phyloP scores from a whole-genome alignment of 1,139 yeast genomes.

The Geotrichum fermentans region DNA sequence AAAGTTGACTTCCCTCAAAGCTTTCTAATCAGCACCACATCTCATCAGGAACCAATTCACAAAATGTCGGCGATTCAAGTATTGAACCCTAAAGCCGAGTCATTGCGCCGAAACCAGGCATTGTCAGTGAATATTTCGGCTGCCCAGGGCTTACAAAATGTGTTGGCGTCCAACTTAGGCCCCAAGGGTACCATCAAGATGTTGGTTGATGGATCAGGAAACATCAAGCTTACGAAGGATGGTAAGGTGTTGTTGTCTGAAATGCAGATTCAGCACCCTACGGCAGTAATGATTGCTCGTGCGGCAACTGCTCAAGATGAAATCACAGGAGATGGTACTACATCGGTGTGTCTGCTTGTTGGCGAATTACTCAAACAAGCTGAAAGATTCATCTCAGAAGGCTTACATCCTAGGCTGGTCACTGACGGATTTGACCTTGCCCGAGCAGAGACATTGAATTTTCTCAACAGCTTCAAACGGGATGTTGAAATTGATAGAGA shows the following conservation, averaged over 20 bases:
- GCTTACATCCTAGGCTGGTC: constrained; percentile 90
- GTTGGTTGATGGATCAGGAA: constrained; percentile 95
- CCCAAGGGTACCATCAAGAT: constrained; percentile 96
- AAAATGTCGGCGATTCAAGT: constrained; percentile 55
- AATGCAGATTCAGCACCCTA: constrained; percentile 99
- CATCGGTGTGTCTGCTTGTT: constrained; percentile 90
- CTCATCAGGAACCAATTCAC: too few species aligned
- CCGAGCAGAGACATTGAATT: constrained; percentile 65
- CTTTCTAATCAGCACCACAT: too few species aligned
- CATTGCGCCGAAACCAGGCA: constrained; percentile 89
- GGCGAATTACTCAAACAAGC: constrained; percentile 95
- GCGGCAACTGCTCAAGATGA: constrained; percentile 99
- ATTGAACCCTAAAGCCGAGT: constrained; percentile 94
- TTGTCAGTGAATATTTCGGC: constrained; percentile 91
- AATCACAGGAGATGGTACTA: constrained; percentile 98
- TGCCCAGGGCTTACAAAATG: constrained; percentile 94
- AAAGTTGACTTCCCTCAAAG: too few species aligned
- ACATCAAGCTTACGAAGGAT: constrained; percentile 91
- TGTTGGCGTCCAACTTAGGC: constrained; percentile 84
- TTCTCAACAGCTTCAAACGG: constrained; percentile 56
- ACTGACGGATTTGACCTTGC: constrained; percentile 95
- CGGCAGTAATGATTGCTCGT: constrained; percentile 95
- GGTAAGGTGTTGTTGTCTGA: constrained; percentile 91
- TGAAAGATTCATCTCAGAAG: constrained; percentile 84
- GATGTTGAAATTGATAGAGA: constrained; percentile 64